Base-by-base conservation (phyloP, 2,329 filamentous ascomycete genomes). In the Fusarium floridanum region DNA sequence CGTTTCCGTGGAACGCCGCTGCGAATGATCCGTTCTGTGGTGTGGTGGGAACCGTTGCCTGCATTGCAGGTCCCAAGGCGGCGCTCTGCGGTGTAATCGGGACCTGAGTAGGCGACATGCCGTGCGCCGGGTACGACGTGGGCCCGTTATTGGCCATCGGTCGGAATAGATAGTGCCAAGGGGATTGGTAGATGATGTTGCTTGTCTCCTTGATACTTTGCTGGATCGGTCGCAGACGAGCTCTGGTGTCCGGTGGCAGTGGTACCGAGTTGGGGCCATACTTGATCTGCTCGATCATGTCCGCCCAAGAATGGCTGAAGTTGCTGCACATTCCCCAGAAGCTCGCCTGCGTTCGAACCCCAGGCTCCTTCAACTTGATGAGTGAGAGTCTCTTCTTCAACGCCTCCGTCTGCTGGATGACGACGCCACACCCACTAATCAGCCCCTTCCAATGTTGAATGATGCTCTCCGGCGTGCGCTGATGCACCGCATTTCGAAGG, bases 41-140 rank as follows among this genome's bases (percentile, higher is more conserved):
- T 0, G 91, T 94, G 4, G 89, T 94, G 5, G 94, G 93, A 12
- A 98, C 92, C 0, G 95, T 98, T 1, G 95, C 95, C 83, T 97
- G 95, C 64, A 95, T 94, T 22, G 95, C 95, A 7, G 95, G 95
- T 1, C 95, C 96, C 6, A 98, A 87, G 2, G 95, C 95, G 17
- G 95, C 95, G 77, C 94, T 97, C 71, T 98, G 89, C 9, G 96
- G 95, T 1, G 95, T 98, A 78, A 97, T 95, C 10, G 95, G 95
- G 41, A 85, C 80, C 64, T 81, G 78, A 16, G 71, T 80, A 66
- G 73, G 79, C 22, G 81, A 82, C 66, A 78, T 76, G 45, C 75
- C 74, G 20, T 80, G 75, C 24, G 76, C 75, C 14, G 76, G 73
- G 62, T 71, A 79, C 16, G 75, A 68, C 10, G 69, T 68, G 20